Evolutionary conservation across 1,139 yeast species (phyloP).

Genomic region (Schizosaccharomyces versatilis): DNA sequence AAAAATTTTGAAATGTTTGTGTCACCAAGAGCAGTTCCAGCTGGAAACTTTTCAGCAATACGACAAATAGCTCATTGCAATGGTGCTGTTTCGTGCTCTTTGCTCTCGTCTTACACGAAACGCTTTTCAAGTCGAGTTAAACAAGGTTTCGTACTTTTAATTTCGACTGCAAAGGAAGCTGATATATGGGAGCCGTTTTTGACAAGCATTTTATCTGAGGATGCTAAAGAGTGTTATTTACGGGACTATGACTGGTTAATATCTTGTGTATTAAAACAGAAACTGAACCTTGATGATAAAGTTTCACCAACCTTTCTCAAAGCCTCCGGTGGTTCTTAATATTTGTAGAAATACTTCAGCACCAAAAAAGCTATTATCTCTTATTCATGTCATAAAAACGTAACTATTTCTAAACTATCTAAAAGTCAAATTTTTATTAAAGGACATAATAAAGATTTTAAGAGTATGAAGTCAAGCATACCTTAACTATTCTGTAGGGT

Average conservation of each 20-base stretch:
- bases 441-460: too few relatives aligned
- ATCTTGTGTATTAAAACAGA: conserved; percentile 12
- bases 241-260: conserved; percentile 13
- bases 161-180: not conserved
- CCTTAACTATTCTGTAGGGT: too few relatives aligned
- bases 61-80: conserved; percentile 38
- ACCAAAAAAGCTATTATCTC: too few relatives aligned
- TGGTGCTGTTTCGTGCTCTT: conserved; percentile 28
- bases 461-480: too few relatives aligned
- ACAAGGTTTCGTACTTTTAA: conserved; percentile 7
- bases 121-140: conserved; percentile 10
- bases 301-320: not conserved
- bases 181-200: conserved; percentile 4
- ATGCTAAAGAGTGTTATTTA: conserved; percentile 5
- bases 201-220: conserved; percentile 3
- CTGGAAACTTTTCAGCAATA: conserved; percentile 28
- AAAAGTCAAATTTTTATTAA: too few relatives aligned
- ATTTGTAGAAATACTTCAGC: too few relatives aligned
- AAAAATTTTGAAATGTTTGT: conserved; percentile 17
- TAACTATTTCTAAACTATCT: too few relatives aligned
- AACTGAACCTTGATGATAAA: conserved; percentile 2
- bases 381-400: too few relatives aligned
- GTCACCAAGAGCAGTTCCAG: conserved; percentile 44
- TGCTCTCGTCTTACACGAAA: conserved; percentile 17
- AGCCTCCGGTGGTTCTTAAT: too few relatives aligned